A percentile compares a stretch with the other conserved stretches of the same genome.
phyloP scores from a whole-genome alignment of 2,329 filamentous ascomycete genomes.

The Phoma herbarum region DNA sequence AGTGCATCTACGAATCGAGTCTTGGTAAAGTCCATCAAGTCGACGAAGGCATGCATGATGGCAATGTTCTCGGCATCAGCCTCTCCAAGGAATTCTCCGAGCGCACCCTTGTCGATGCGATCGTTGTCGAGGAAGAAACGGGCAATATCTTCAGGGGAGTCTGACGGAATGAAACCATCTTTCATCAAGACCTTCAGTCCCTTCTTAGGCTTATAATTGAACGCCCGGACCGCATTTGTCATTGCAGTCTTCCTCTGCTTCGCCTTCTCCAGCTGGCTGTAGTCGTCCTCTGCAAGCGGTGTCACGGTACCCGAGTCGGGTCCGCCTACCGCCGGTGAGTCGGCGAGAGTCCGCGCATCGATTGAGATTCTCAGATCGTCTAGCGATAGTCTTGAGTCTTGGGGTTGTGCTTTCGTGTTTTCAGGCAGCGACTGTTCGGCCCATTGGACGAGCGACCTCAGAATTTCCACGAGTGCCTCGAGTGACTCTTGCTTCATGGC shows the following conservation, averaged over 20 bases:
- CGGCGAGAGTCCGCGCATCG: constrained; percentile 71
- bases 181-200: constrained; percentile 85
- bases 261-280: constrained; percentile 90
- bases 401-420: constrained; percentile 54
- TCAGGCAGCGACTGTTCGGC: constrained; percentile 72
- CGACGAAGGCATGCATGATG: constrained; percentile 98
- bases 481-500: constrained; percentile 88
- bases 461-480: constrained; percentile 85
- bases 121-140: constrained; percentile 83
- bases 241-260: constrained; percentile 94
- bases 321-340: constrained; percentile 66
- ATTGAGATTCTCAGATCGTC: constrained; percentile 76
- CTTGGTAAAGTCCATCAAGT: constrained; percentile 91
- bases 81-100: constrained; percentile 94
- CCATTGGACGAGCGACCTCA: constrained; percentile 93
- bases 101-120: constrained; percentile 85
- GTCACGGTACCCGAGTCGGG: constrained; percentile 55
- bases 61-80: constrained; percentile 93
- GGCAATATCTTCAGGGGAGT: constrained; percentile 82
- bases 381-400: constrained; percentile 60
- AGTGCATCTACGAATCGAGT: constrained; percentile 92
- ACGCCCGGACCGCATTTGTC: constrained; percentile 85
- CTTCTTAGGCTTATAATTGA: constrained; percentile 98
- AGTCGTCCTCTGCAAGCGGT: constrained; percentile 78
- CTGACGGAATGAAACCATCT: constrained; percentile 85